Percentiles rank a stretch among this genome's conserved stretches.
Evolutionary conservation across 305 asterid species (phyloP).

Genomic region (Vinca major): DNA sequence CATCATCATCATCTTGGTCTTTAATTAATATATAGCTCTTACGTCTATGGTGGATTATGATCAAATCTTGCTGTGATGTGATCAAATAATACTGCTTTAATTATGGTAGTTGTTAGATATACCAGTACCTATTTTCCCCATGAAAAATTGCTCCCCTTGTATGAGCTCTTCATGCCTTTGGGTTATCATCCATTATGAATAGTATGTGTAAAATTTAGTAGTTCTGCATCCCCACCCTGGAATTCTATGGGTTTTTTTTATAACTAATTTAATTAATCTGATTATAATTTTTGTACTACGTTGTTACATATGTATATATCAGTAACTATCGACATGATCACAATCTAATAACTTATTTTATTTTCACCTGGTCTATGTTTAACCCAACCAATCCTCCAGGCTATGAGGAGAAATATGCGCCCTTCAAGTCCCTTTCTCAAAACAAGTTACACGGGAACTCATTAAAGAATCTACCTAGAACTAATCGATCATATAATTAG

Average conservation of each 20-base stretch:
- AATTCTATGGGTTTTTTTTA: too few relatives aligned
- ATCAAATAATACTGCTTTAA: not conserved
- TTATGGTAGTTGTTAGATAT: conserved; percentile 1
- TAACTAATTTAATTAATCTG: too few relatives aligned
- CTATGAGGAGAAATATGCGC: too few relatives aligned
- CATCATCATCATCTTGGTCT: not conserved
- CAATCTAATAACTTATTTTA: not conserved
- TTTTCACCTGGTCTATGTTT: conserved; percentile 1
- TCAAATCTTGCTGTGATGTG: not conserved
- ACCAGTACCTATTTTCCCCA: not conserved
- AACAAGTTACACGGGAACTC: not conserved
- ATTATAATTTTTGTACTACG: not conserved
- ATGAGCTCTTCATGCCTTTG: not conserved
- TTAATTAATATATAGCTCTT: not conserved
- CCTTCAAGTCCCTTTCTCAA: not conserved
- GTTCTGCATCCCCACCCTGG: not conserved
- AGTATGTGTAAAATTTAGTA: not conserved
- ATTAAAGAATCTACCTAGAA: not conserved
- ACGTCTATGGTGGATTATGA: too few relatives aligned
- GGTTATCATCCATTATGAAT: not conserved
- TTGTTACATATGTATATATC: not conserved
- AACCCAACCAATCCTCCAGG: not conserved
- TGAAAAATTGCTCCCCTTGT: not conserved
- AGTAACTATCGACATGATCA: not conserved
- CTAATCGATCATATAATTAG: too few relatives aligned